Evolutionary conservation across 2,329 filamentous ascomycete species (phyloP).

Genomic region (Alternaria incomplexa): DNA sequence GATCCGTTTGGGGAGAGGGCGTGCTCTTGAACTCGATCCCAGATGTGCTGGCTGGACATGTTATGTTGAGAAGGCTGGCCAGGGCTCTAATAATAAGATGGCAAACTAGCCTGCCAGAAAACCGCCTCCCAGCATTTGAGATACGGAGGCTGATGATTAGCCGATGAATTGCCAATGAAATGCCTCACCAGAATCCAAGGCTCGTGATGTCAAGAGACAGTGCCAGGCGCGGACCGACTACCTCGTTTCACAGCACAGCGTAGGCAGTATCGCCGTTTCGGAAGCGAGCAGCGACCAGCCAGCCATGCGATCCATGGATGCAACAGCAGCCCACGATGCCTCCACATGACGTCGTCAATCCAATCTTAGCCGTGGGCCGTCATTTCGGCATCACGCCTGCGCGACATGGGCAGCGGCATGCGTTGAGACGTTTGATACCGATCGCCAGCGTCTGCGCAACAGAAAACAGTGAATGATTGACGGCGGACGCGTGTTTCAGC

Average conservation of each 20-base stretch:
- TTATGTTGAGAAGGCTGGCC: not conserved
- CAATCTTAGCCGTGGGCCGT: constrained; percentile 1
- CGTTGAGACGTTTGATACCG: constrained; percentile 7
- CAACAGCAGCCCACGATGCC: not conserved
- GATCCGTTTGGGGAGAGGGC: not conserved
- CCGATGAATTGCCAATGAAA: not conserved
- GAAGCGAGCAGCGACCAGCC: not conserved
- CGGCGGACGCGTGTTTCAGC: constrained; percentile 17
- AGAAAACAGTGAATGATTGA: constrained; percentile 4
- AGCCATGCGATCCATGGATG: not conserved
- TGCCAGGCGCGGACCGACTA: not conserved
- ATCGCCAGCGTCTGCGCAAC: constrained; percentile 3
- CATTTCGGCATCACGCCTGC: not conserved
- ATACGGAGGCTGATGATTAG: not conserved
- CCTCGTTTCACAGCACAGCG: not conserved
- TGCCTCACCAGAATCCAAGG: not conserved
- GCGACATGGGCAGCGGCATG: not conserved
- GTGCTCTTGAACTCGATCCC: not conserved
- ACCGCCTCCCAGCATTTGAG: not conserved
- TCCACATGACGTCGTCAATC: not conserved
- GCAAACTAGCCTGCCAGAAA: not conserved
- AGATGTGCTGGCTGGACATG: not conserved
- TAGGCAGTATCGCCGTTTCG: not conserved
- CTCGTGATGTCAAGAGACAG: not conserved
- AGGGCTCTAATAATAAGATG: not conserved